These are phyloP conservation scores for Phytophthora sp. DNA, from an alignment of 352 stramenopile genomes.

Conservation along the genomic window DNA sequence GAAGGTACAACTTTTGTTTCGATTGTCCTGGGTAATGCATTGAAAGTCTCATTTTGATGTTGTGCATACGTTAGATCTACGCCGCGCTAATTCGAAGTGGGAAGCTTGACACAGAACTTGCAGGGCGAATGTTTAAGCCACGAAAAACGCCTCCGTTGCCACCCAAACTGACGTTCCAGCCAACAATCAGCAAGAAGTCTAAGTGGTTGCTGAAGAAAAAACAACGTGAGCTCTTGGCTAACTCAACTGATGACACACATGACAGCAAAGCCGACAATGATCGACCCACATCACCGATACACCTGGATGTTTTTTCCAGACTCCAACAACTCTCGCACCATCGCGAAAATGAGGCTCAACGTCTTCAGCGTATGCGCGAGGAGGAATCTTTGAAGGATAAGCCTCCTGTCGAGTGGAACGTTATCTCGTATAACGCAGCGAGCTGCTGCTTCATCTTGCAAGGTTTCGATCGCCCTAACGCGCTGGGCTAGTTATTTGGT, in stretches of 20 bases:
- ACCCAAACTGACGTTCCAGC: conserved; percentile 42
- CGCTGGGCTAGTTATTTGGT: conserved; percentile 3
- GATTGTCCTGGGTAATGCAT: neutral
- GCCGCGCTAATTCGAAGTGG: conserved; percentile 48
- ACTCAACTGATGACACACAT: neutral
- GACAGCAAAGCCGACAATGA: neutral
- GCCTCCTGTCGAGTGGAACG: conserved; percentile 39
- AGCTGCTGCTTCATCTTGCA: conserved; percentile 56
- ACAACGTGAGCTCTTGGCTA: conserved; percentile 16
- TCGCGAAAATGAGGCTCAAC: conserved; percentile 18
- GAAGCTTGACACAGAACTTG: conserved; percentile 30
- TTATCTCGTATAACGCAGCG: conserved; percentile 33
- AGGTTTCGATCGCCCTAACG: conserved; percentile 42
- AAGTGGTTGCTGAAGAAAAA: conserved; percentile 43
- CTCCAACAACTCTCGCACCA: conserved; percentile 34
- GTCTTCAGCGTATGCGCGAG: conserved; percentile 5
- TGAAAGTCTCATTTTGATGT: neutral
- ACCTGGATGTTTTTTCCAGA: conserved; percentile 38
- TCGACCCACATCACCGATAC: conserved; percentile 4
- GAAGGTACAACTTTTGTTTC: conserved; percentile 25
- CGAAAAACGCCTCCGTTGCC: conserved; percentile 24
- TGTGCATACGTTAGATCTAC: conserved; percentile 44
- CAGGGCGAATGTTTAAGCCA: conserved; percentile 28
- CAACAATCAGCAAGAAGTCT: conserved; percentile 49
- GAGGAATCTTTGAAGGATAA: conserved; percentile 1